A percentile compares a stretch with the other conserved stretches of the same genome.
Conservation (phyloP, 441 rosid species). For the Erodium moschatum region DNA sequence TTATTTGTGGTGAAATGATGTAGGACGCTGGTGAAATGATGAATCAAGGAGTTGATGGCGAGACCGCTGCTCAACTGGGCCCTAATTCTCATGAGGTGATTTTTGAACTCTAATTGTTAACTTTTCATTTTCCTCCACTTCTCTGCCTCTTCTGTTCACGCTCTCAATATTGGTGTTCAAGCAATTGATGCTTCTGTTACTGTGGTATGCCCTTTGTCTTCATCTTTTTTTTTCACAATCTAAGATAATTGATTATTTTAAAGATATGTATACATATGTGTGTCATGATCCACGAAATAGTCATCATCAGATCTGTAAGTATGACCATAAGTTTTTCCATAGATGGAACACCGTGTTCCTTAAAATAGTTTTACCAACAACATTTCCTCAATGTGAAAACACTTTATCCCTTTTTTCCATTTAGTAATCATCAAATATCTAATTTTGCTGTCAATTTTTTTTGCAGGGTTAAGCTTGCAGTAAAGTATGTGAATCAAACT, state of each 20-base stretch:
- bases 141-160: conserved; percentile 24
- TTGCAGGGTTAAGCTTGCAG: conserved; percentile 70
- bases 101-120: too few relatives aligned
- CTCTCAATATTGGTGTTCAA: conserved; percentile 67
- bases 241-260: too few relatives aligned
- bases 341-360: too few relatives aligned
- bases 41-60: conserved; percentile 68
- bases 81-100: conserved; percentile 63
- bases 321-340: too few relatives aligned
- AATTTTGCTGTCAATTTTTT: too few relatives aligned
- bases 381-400: neutral
- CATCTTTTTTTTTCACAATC: too few relatives aligned
- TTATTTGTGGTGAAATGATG: neutral
- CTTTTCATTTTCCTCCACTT: conserved; percentile 11
- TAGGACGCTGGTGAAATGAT: conserved; percentile 45
- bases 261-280: too few relatives aligned
- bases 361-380: too few relatives aligned
- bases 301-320: too few relatives aligned
- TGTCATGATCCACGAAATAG: too few relatives aligned
- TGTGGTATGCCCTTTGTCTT: conserved; percentile 23
- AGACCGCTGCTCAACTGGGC: conserved; percentile 49
- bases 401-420: neutral
- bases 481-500: conserved; percentile 72
- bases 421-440: too few relatives aligned
- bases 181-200: conserved; percentile 34